phyloP scores from a whole-genome alignment of 345 rosid species.

The Eucalyptus pauciflora region DNA sequence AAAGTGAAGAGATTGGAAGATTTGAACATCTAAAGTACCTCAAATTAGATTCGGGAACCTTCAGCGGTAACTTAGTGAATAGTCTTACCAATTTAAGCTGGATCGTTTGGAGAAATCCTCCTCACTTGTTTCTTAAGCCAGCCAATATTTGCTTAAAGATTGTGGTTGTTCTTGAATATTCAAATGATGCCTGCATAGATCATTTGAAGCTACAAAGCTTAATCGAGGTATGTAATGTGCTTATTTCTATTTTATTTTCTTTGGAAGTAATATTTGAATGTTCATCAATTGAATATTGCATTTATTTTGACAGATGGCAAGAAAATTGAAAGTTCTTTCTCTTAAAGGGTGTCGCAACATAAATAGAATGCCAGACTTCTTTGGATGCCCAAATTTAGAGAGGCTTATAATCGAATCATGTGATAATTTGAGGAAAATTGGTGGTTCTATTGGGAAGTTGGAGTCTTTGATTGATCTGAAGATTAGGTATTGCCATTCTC shows the following conservation, averaged over 20 bases:
- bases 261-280: neutral
- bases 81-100: neutral
- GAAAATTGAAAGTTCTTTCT: neutral
- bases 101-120: neutral
- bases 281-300: neutral
- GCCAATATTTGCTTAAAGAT: neutral
- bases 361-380: neutral
- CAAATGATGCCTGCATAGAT: accelerated
- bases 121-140: neutral
- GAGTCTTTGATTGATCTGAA: neutral
- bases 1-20: neutral
- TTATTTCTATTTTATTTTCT: neutral
- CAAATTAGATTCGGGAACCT: neutral
- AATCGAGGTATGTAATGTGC: neutral
- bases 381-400: neutral
- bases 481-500: accelerated
- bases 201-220: neutral
- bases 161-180: neutral
- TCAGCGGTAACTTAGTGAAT: neutral
- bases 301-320: neutral
- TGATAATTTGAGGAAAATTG: neutral
- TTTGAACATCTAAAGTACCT: neutral
- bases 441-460: neutral
- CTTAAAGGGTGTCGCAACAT: accelerated
- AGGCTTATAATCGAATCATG: accelerated